Evolutionary conservation across 2,329 filamentous ascomycete genomes (phyloP), one percentile per base, ranked within the genome.

Genomic region (Aureobasidium pullulans): DNA sequence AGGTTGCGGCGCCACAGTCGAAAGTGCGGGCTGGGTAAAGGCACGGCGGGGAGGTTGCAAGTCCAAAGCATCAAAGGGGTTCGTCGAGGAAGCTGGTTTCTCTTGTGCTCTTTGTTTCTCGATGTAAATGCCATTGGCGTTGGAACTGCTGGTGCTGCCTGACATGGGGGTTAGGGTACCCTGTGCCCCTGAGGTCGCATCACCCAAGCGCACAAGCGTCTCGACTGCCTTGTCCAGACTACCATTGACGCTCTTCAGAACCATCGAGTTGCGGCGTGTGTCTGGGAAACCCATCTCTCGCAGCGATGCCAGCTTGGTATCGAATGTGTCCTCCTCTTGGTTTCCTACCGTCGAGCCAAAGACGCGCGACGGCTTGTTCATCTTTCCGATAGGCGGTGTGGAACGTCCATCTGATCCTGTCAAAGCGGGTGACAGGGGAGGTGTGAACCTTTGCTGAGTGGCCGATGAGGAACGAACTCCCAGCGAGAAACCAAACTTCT

Each of bases 281-380:
- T 99, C 91, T 4, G 77, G 78, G 67, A 99, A 99, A 0, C 94
- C 94, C 91, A 97, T 96, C 60, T 96, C 91, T 59, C 85, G 83
- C 60, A 99, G 76, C 56, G 84, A 85, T 3, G 79, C 78, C 70
- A 97, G 74, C 71, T 97, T 97, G 52, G 81, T 79, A 44, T 95
- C 90, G 58, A 86, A 80, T 60, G 85, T 84, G 64, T 88, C 65
- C 66, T 63, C 62, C 37, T 62, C 72, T 23, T 50, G 76, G 61
- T 77, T 76, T 31, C 70, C 81, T 29, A 94, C 77, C 48, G 83
- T 85, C 10, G 85, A 84, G 3, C 88, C 88, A 70, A 93, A 90
- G 0, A 80, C 76, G 62, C 71, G 70, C 1, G 87, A 88, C 6
- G 84, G 79, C 69, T 89, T 91, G 69, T 82, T 87, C 31, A 77